phyloP scores from a whole-genome alignment of 225 moss, liverwort and hornwort species.

The Pseudisothecium myosuroides region DNA sequence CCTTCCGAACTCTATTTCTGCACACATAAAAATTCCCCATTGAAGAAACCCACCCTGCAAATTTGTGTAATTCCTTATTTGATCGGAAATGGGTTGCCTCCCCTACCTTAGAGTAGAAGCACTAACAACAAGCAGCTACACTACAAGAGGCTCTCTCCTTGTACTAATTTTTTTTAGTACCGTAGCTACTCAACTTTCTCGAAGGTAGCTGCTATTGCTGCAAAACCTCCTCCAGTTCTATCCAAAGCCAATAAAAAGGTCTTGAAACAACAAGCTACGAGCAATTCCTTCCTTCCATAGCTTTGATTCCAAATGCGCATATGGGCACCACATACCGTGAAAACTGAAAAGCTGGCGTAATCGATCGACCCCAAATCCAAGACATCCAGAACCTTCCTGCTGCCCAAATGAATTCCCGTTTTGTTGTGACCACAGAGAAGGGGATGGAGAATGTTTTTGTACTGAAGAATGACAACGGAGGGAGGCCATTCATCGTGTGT shows the following conservation, averaged over 20 bases:
- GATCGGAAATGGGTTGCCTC: too few relatives aligned
- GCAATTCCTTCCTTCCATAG: not conserved
- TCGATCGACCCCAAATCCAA: not conserved
- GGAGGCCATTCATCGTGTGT: not conserved
- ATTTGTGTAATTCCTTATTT: too few relatives aligned
- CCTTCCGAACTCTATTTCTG: too few relatives aligned
- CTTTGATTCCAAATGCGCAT: not conserved
- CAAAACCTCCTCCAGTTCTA: not conserved
- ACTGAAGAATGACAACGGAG: not conserved
- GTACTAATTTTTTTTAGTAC: not conserved
- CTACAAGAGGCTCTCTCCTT: not conserved
- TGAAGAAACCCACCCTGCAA: too few relatives aligned
- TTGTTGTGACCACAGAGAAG: not conserved
- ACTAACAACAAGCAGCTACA: not conserved
- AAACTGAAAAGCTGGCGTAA: not conserved
- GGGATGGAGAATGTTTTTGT: not conserved
- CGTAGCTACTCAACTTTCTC: not conserved
- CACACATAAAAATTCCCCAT: too few relatives aligned
- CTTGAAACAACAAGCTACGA: not conserved
- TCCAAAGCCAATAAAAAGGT: not conserved
- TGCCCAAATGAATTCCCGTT: not conserved
- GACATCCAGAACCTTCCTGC: not conserved
- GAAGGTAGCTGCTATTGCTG: not conserved
- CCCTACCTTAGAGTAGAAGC: too few relatives aligned
- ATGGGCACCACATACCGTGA: too few relatives aligned